Evolutionary conservation across 2,329 filamentous ascomycete genomes (phyloP).

Genomic region (Hypoxylon sp.): DNA sequence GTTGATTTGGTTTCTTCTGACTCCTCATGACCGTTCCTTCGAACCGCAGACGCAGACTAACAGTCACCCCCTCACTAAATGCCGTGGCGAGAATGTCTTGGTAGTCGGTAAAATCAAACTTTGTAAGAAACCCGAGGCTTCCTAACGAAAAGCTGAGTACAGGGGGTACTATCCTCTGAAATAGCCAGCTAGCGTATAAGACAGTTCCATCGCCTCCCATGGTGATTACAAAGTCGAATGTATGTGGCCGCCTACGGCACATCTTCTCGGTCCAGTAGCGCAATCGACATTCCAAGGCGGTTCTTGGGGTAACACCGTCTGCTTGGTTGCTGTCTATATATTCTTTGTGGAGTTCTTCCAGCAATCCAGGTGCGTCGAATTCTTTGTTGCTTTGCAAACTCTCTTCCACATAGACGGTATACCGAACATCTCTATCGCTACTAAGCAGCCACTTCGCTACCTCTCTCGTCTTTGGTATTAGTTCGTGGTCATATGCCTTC

Average conservation of each 20-base stretch:
- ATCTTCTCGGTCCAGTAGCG: slow-evolving; percentile 88
- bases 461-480: slow-evolving; percentile 83
- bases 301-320: slow-evolving; percentile 54
- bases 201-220: slow-evolving; percentile 97
- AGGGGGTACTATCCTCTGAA: slow-evolving; percentile 94
- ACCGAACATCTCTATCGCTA: slow-evolving; percentile 75
- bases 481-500: slow-evolving; percentile 87
- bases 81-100: slow-evolving; percentile 77
- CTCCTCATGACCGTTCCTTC: slow-evolving; percentile 95
- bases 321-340: slow-evolving; percentile 59
- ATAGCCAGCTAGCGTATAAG: slow-evolving; percentile 95
- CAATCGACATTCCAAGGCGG: slow-evolving; percentile 68
- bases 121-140: slow-evolving; percentile 94
- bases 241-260: slow-evolving; percentile 83
- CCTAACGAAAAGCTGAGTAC: slow-evolving; percentile 93
- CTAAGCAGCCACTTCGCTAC: slow-evolving; percentile 85
- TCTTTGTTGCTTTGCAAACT: slow-evolving; percentile 78
- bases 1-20: slow-evolving; percentile 62
- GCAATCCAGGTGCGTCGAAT: slow-evolving; percentile 80
- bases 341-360: slow-evolving; percentile 70
- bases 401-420: slow-evolving; percentile 87
- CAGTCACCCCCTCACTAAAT: slow-evolving; percentile 87
- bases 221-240: slow-evolving; percentile 94
- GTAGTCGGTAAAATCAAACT: slow-evolving; percentile 90
- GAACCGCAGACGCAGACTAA: slow-evolving; percentile 89